Evolutionary conservation across 2,329 filamentous ascomycete species (phyloP).

Genomic region (Alternaria atra): DNA sequence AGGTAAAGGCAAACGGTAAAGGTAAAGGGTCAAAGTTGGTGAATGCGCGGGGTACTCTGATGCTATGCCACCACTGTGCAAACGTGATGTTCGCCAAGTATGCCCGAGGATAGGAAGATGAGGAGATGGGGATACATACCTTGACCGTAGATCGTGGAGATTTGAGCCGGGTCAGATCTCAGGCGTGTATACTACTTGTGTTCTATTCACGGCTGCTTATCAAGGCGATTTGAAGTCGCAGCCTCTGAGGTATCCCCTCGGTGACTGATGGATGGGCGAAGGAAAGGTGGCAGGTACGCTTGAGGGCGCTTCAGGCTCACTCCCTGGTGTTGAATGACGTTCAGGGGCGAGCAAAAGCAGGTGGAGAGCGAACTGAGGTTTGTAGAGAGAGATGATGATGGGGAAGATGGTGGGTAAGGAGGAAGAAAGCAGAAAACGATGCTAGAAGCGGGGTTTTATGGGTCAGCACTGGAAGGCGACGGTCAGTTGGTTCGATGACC

Average conservation of each 20-base stretch:
- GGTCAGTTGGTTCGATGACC: slow-evolving; percentile 26
- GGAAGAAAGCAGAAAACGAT: slow-evolving; percentile 19
- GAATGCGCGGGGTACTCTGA: not conserved
- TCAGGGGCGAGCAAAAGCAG: slow-evolving; percentile 1
- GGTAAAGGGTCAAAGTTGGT: not conserved
- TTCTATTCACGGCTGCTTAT: not conserved
- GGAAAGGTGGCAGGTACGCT: not conserved
- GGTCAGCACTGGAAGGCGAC: slow-evolving; percentile 19
- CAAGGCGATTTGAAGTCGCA: not conserved
- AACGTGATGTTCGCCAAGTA: not conserved
- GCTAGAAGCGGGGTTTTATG: slow-evolving; percentile 18
- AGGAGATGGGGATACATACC: slow-evolving; percentile 7
- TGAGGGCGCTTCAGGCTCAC: not conserved
- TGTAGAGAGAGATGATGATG: slow-evolving; percentile 15
- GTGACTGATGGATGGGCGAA: not conserved
- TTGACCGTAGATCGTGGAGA: slow-evolving; percentile 9
- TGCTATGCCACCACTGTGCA: not conserved
- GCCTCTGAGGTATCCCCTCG: not conserved
- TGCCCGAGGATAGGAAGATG: not conserved
- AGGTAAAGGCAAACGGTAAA: slow-evolving; percentile 2
- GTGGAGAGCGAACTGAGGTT: slow-evolving; percentile 9
- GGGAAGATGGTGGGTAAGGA: slow-evolving; percentile 8
- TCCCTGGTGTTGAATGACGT: not conserved
- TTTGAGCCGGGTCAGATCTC: not conserved
- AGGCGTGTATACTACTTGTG: not conserved